Conservation (phyloP, 2,329 filamentous ascomycete genomes). For the Pyrenochaeta sp. region DNA sequence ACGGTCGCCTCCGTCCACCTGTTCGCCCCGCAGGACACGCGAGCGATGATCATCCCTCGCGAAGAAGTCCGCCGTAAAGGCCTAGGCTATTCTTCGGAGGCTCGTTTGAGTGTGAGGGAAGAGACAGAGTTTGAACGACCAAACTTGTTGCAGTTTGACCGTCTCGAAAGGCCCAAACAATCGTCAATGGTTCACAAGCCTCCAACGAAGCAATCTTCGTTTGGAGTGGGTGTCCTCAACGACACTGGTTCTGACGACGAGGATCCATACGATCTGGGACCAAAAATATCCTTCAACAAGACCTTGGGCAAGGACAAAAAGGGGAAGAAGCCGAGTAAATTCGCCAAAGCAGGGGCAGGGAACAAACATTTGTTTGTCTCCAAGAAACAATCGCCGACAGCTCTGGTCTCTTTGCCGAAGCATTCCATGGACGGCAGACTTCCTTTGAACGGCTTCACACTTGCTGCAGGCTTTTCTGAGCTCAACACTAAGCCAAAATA, state of each 20-base stretch:
- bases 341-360: slow-evolving; percentile 69
- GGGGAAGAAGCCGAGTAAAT: slow-evolving; percentile 60
- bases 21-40: slow-evolving; percentile 84
- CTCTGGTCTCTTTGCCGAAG: slow-evolving; percentile 57
- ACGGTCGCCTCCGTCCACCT: slow-evolving; percentile 63
- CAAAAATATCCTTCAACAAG: slow-evolving; percentile 85
- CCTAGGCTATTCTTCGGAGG: slow-evolving; percentile 70
- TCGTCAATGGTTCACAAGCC: slow-evolving; percentile 41
- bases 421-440: slow-evolving; percentile 85
- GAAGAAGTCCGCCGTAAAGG: slow-evolving; percentile 74
- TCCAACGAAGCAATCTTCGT: slow-evolving; percentile 70
- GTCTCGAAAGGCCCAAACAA: slow-evolving; percentile 30
- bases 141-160: slow-evolving; percentile 28
- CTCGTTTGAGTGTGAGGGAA: slow-evolving; percentile 54
- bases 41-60: slow-evolving; percentile 69
- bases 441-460: slow-evolving; percentile 80
- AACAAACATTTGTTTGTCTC: slow-evolving; percentile 78
- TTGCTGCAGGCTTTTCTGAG: slow-evolving; percentile 61
- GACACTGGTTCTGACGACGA: slow-evolving; percentile 95
- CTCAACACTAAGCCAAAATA: slow-evolving; percentile 58
- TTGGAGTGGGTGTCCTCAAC: slow-evolving; percentile 89
- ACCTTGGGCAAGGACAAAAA: slow-evolving; percentile 84
- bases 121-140: slow-evolving; percentile 26
- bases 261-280: slow-evolving; percentile 90
- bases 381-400: slow-evolving; percentile 62